Evolutionary conservation across 2,329 filamentous ascomycete species (phyloP).

Genomic region (Gnomoniopsis sp.): DNA sequence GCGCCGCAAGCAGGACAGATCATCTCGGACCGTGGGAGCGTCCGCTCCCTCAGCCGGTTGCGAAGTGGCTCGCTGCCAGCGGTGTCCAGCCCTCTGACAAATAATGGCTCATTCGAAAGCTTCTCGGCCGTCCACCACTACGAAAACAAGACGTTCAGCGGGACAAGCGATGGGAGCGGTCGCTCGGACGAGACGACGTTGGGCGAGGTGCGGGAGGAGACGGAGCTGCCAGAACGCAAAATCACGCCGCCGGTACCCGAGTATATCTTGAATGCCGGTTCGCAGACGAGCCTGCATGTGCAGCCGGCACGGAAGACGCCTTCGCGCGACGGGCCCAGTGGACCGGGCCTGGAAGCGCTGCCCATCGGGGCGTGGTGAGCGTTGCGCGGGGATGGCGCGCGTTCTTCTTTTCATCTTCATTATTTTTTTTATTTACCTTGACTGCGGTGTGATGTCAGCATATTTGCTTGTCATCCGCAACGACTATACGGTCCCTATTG

Average conservation of each 20-base stretch:
- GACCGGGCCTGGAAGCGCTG: constrained; percentile 15
- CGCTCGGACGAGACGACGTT: constrained; percentile 19
- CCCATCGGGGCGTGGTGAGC: neutral
- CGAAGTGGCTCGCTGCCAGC: constrained; percentile 53
- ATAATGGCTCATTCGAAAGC: constrained; percentile 48
- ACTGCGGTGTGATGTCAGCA: neutral
- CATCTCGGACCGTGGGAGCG: constrained; percentile 51
- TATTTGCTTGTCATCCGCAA: neutral
- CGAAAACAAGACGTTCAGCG: constrained; percentile 6
- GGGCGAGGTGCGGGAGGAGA: constrained; percentile 20
- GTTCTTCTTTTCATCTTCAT: constrained; percentile 1
- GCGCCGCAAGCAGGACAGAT: constrained; percentile 66
- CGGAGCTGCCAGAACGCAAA: constrained; percentile 35
- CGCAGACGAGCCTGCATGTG: constrained; percentile 45
- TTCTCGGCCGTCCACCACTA: constrained; percentile 24
- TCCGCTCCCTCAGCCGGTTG: constrained; percentile 49
- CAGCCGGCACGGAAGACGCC: constrained; percentile 39
- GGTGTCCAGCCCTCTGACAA: constrained; percentile 46
- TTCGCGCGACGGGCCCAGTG: constrained; percentile 24
- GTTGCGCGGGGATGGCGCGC: neutral
- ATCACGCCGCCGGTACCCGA: constrained; percentile 61
- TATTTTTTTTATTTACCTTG: neutral
- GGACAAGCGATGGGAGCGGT: constrained; percentile 19
- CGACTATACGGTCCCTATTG: neutral
- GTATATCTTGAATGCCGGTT: constrained; percentile 55